Base-by-base conservation (phyloP, 345 rosid species). In the Camelina hispida region DNA sequence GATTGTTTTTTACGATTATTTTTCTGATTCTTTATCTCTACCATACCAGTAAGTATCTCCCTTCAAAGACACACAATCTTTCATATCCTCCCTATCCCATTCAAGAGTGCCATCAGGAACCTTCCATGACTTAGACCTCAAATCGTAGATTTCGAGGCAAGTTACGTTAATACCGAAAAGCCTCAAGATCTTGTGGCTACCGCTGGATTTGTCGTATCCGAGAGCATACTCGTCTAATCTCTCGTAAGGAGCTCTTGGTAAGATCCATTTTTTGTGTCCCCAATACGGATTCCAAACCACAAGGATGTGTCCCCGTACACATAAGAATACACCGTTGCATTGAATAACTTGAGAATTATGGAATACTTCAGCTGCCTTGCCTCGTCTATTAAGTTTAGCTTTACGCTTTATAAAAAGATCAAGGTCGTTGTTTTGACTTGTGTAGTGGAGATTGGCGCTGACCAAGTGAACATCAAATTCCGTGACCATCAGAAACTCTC, bases 221-320 rank as follows among this genome's bases (percentile, higher is more conserved):
- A 71, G 42, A 37, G 60, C 68, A 38, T 15, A 71, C 50, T 0
- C 0, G 3, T 60, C 51, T 12, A 1, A 2, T 17, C 22, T 48
- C 23, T 0, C 9, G 20, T 51, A 9, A 50, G 7, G 0, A 18
- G 13, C 1, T 20, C 13, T 22, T 1, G 12, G 10, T 1, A 9
- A 2, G 60, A 71, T 37, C 75, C 68, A 61, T 25, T 44, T 71
- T 71, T 18, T 37, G 11, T 37, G 4, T 25, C 60, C 38, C 51
- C 48, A 50, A 50, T 23, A 71, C 14, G 50, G 68, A 9, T 48
- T 71, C 68, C 51, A 71, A 71, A 61, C 52, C 51, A 71, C 48
- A 50, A 37, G 17, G 20, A 42, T 58, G 62, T 55, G 11, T n/a
- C 17, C 32, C 12, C 10, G n/a, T 10, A 20, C 25, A 13, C 59